Percentiles rank a stretch among this genome's conserved stretches.
Evolutionary conservation across 2,329 filamentous ascomycete genomes (phyloP).

Genomic region (Anisogramma anomala): DNA sequence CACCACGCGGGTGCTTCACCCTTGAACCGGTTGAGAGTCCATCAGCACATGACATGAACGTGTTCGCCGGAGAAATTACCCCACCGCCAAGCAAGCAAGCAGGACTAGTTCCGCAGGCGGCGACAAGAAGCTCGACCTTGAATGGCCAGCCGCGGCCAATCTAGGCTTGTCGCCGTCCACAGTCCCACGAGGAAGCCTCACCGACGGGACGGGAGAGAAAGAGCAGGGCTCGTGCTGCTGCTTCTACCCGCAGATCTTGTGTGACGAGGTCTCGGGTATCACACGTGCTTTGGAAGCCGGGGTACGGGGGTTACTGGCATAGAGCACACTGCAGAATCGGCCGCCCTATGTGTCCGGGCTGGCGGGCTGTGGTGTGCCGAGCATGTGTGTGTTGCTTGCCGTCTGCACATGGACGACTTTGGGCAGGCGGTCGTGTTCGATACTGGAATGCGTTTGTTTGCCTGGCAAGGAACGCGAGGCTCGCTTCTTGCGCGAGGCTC

Average conservation of each 20-base stretch:
- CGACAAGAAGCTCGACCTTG: no score
- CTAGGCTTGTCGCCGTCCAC: no score
- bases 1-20: no score
- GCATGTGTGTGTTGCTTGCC: not conserved
- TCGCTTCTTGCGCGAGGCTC: no score
- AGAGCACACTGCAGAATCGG: not conserved
- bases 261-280: not conserved
- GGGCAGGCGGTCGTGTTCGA: no score
- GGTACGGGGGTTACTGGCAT: not conserved
- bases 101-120: no score
- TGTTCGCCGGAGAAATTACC: no score
- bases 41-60: no score
- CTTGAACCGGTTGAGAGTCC: no score
- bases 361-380: not conserved
- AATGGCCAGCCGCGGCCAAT: no score
- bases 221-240: not conserved
- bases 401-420: not conserved
- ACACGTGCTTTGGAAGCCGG: not conserved
- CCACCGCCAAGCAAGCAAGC: no score
- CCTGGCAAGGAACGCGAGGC: not conserved
- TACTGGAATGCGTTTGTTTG: not conserved
- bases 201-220: not conserved
- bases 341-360: not conserved
- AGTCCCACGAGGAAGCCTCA: not conserved
- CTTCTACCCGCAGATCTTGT: constrained; percentile 1